Evolutionary conservation across 163 green algal species (phyloP).

Genomic region (Prototheca wickerhamii): DNA sequence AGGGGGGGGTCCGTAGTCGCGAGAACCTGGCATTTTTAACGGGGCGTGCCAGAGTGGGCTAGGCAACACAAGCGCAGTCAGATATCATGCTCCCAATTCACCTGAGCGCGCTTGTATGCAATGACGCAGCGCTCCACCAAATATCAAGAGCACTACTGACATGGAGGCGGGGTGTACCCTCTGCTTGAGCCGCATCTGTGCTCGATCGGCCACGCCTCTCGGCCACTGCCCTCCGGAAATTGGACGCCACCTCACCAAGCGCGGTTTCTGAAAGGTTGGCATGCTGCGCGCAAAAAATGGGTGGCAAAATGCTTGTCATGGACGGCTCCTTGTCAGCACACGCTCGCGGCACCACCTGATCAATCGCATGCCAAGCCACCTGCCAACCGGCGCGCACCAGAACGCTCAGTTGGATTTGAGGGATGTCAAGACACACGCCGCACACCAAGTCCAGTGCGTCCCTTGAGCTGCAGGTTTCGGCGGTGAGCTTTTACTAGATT

Average conservation of each 20-base stretch:
- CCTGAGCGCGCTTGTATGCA: background rate
- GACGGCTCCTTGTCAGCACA: background rate
- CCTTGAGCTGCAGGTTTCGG: background rate
- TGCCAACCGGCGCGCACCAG: background rate
- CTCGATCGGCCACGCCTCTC: background rate
- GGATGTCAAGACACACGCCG: background rate
- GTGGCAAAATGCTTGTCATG: too few relatives aligned
- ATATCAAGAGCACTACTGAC: background rate
- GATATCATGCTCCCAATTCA: background rate
- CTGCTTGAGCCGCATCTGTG: background rate
- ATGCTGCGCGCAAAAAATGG: too few relatives aligned
- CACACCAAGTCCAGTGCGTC: background rate
- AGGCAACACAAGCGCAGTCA: background rate
- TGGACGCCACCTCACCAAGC: too few relatives aligned
- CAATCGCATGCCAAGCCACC: background rate
- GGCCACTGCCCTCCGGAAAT: too few relatives aligned
- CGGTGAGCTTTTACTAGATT: background rate
- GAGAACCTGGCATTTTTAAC: background rate
- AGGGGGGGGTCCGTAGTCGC: conserved; percentile 1
- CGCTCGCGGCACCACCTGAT: background rate
- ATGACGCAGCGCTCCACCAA: too few relatives aligned
- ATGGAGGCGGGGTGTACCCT: background rate
- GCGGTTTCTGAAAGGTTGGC: background rate
- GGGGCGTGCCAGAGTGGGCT: background rate
- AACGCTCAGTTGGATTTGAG: background rate